Percentiles rank a stretch among this genome's conserved stretches.
phyloP scores from a whole-genome alignment of 129 eudicot species.

The Tagetes patula region DNA sequence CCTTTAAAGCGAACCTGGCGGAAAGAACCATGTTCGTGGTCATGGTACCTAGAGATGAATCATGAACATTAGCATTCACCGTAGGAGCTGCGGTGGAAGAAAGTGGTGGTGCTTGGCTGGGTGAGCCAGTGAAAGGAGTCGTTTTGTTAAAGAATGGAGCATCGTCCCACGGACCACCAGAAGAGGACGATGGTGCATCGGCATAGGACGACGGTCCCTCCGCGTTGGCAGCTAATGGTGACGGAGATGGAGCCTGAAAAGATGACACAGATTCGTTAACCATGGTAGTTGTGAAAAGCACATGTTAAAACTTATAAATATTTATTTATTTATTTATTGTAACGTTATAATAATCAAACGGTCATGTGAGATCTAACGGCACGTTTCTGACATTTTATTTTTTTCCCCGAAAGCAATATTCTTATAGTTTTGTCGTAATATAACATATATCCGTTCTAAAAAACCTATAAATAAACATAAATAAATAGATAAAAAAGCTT shows the following conservation, averaged over 20 bases:
- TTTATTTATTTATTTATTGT: not conserved
- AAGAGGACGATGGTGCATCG: constrained; percentile 30
- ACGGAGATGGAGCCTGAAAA: constrained; percentile 35
- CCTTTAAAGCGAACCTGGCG: not conserved
- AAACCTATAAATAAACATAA: not conserved
- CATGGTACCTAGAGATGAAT: constrained; percentile 22
- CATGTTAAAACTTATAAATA: not conserved
- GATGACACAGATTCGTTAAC: constrained; percentile 2
- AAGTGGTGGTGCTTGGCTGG: constrained; percentile 26
- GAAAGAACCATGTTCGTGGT: not conserved
- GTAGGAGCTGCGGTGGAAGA: constrained; percentile 21
- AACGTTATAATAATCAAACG: not conserved
- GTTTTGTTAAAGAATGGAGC: constrained; percentile 35
- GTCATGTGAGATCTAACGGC: constrained; percentile 20
- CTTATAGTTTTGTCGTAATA: not conserved
- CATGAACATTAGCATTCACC: constrained; percentile 28
- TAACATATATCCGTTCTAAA: not conserved
- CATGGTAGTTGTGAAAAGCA: not conserved
- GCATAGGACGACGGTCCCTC: constrained; percentile 24
- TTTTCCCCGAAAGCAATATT: not conserved
- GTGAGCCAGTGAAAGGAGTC: constrained; percentile 24
- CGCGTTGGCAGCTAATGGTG: constrained; percentile 14
- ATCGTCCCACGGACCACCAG: constrained; percentile 19
- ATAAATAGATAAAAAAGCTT: not conserved
- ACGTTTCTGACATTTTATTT: not conserved